Evolutionary conservation across 495 filamentous ascomycete genomes (phyloP), one percentile per base, ranked within the genome.

Genomic region (Podospora australis): DNA sequence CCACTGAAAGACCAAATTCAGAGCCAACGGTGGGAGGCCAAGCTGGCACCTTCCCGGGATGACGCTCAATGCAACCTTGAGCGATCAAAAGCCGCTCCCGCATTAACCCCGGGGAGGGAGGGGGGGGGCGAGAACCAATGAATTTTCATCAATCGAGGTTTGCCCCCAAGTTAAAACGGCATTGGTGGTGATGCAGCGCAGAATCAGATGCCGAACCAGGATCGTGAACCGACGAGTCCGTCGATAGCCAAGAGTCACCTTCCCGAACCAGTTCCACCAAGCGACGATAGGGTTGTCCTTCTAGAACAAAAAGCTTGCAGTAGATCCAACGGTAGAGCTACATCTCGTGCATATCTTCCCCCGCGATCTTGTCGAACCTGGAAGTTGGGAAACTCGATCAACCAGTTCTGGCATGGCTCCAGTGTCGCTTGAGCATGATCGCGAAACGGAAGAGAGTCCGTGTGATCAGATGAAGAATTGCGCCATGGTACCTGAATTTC

Each of bases 21-120:
- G 26, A 30, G 26, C 6, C 26, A 30, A 13, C 26, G 26, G 26
- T 13, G 17, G 21, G 4, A 20, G 32, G 32, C 32, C 32, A 36
- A 19, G 32, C 23, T 24, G 22, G 13, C 40, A 43, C 40, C 40
- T 43, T 43, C 40, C 40, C 40, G 40, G 40, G 40, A 43, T 26
- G 40, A 26, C 40, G 23, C 22, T 25, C 23, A 16, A 43, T 43
- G 40, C 40, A 43, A 43, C 40, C 13, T 16, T 40, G 11, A n/a
- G 38, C 17, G 38, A 20, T 20, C 40, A 43, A 43, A 16, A 43
- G 40, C 40, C 40, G 40, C 21, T 43, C 20, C 23, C 22, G 40
- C 40, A 43, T 43, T 43, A 43, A 25, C n/a, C 40, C 40, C 40
- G 40, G 21, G 21, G 14, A 26, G 22, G 11, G 11, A 10, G 14